Conservation (phyloP, 805 yeast genomes). For the Metschnikowia arizonensis region DNA sequence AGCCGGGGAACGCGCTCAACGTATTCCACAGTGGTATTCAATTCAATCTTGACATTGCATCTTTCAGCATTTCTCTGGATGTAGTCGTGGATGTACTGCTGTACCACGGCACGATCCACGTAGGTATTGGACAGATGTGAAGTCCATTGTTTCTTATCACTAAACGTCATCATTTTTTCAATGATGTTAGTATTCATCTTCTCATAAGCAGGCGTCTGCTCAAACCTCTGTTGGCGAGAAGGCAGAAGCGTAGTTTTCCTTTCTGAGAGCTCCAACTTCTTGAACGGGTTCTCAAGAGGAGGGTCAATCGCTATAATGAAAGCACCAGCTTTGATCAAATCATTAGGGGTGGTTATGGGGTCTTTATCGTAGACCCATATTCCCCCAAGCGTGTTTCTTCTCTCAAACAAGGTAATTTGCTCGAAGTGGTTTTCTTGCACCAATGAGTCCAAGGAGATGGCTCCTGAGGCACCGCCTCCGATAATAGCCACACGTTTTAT, state of each 20-base stretch:
- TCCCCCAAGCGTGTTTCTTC: slow-evolving; percentile 40
- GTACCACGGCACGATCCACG: slow-evolving; percentile 26
- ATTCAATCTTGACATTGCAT: slow-evolving; percentile 22
- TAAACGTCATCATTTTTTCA: slow-evolving; percentile 43
- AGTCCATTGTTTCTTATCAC: slow-evolving; percentile 38
- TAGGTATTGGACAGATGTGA: slow-evolving; percentile 22
- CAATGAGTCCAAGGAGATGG: slow-evolving; percentile 38
- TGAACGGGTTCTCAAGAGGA: slow-evolving; percentile 20
- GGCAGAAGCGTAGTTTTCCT: neutral
- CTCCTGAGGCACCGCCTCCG: slow-evolving; percentile 53
- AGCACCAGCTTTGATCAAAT: slow-evolving; percentile 20
- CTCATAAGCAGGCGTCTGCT: slow-evolving; percentile 26
- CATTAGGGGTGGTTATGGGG: slow-evolving; percentile 11
- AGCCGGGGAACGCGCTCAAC: slow-evolving; percentile 21
- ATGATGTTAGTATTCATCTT: slow-evolving; percentile 37
- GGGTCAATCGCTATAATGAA: slow-evolving; percentile 25
- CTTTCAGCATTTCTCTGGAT: slow-evolving; percentile 20
- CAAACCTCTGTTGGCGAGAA: slow-evolving; percentile 25
- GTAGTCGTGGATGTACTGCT: slow-evolving; percentile 28
- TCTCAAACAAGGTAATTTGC: slow-evolving; percentile 37
- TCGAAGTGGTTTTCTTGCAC: slow-evolving; percentile 31
- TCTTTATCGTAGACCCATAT: slow-evolving; percentile 37
- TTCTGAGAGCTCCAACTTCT: neutral
- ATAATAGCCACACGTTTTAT: slow-evolving; percentile 38
- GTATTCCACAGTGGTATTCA: slow-evolving; percentile 38